Base-by-base conservation (phyloP, 306 rosid genomes). In the Arachis stenosperma region DNA sequence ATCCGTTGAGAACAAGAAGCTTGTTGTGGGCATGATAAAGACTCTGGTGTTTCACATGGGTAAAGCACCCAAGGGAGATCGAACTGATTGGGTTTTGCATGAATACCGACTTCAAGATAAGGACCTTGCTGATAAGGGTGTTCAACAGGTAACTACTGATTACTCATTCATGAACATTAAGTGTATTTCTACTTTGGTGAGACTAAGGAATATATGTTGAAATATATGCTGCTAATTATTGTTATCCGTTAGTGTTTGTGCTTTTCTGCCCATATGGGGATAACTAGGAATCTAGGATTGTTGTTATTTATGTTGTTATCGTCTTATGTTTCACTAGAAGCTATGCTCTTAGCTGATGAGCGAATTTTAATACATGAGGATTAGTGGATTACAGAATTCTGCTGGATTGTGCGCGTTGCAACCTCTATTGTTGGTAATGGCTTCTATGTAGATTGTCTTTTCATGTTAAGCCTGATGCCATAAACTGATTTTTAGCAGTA, bases 51-150 rank as follows among this genome's bases (percentile, higher is more conserved):
- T 89, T 79, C 92, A 91, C 76, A 56, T 0, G 0, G 96, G 96
- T 4, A 72, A 22, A 67, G 81, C 97, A 0, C 90, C 87, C 5
- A 60, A 12, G 27, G 97, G 96, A 65, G 76, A 48, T 2, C 83
- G 92, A 56, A 94, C 98, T 2, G 68, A 94, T 82, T 94, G 98
- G 98, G 97, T 91, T 17, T 81, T 94, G 88, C 95, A 91, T 17
- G 97, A 94, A 70, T 94, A 73, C 68, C 83, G 92, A 80, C 85
- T 91, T 64, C 86, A 85, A 52, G 85, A 84, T 46, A 65, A 86
- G 71, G 62, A 51, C 22, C 64, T 81, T 40, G 68, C 67, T 44
- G 81, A 64, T 2, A 62, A 15, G 47, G 86, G 80, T 43, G 61
- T 78, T 58, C 47, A 59, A 12, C 88, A 81, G 93, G 98, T 93